Percentiles rank a stretch among this genome's conserved stretches.
These are phyloP conservation scores for Phellinidium pouzarii DNA, from an alignment of 1,284 basidiomycete genomes.

Conservation along the genomic window DNA sequence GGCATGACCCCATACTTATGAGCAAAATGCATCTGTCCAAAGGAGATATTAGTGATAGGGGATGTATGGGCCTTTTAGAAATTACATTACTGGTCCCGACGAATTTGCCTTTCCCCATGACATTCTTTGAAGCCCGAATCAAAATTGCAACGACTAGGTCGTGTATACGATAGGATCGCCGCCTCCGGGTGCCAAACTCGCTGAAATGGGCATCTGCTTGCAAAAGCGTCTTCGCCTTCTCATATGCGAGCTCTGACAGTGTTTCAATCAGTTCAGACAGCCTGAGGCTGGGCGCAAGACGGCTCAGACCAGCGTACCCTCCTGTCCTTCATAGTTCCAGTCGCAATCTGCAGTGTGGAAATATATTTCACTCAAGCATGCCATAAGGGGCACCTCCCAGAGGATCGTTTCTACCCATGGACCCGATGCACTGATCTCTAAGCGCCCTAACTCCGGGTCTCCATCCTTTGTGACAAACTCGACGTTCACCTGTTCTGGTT, in stretches of 20 bases:
- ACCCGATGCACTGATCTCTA: constrained; percentile 73
- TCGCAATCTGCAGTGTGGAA: constrained; percentile 66
- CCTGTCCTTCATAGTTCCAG: constrained; percentile 81
- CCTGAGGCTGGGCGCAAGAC: not conserved
- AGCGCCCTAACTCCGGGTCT: constrained; percentile 51
- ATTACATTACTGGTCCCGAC: constrained; percentile 84
- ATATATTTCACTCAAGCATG: constrained; percentile 76
- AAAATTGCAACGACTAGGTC: constrained; percentile 73
- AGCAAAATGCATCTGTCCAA: constrained; percentile 69
- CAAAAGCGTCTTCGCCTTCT: constrained; percentile 69
- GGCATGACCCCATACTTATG: constrained; percentile 62
- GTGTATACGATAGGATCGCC: constrained; percentile 78
- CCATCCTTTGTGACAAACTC: constrained; percentile 53
- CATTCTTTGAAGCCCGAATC: constrained; percentile 53
- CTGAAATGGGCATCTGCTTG: constrained; percentile 69
- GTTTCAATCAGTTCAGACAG: not conserved
- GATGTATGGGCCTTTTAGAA: not conserved
- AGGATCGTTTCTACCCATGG: constrained; percentile 88
- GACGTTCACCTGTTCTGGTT: constrained; percentile 76
- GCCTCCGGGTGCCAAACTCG: constrained; percentile 90
- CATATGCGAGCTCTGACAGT: constrained; percentile 47
- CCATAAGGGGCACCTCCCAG: constrained; percentile 96
- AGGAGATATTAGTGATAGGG: not conserved
- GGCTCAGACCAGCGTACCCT: constrained; percentile 39
- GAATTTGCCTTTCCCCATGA: constrained; percentile 50